Conservation (phyloP, 108 stramenopile genomes). For the Nitzschia palea region DNA sequence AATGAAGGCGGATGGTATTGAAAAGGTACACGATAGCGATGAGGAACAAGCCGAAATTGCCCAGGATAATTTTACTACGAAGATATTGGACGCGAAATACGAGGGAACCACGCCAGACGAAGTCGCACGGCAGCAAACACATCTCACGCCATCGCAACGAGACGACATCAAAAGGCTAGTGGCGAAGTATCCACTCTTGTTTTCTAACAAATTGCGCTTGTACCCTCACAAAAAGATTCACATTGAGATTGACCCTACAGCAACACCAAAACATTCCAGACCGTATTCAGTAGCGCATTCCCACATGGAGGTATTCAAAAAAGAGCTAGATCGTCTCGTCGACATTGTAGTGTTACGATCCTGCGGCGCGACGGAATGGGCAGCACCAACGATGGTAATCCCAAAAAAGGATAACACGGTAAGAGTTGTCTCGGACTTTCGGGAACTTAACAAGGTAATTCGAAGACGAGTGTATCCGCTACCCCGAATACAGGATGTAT, state of each 20-base stretch:
- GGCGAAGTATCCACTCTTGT: slow-evolving; percentile 13
- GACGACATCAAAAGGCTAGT: slow-evolving; percentile 20
- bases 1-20: slow-evolving; percentile 12
- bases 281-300: slow-evolving; percentile 22
- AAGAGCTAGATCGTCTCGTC: slow-evolving; percentile 25
- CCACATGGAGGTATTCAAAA: slow-evolving; percentile 25
- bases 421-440: slow-evolving; percentile 37
- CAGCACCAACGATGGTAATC: slow-evolving; percentile 33
- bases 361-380: slow-evolving; percentile 11
- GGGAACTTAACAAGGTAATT: slow-evolving; percentile 30
- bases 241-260: slow-evolving; percentile 25
- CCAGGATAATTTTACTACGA: background rate
- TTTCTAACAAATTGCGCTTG: slow-evolving; percentile 35
- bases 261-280: slow-evolving; percentile 23
- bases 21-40: background rate
- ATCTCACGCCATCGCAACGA: slow-evolving; percentile 25
- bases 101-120: slow-evolving; percentile 15
- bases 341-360: slow-evolving; percentile 24
- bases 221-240: slow-evolving; percentile 37
- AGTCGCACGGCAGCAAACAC: slow-evolving; percentile 31
- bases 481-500: slow-evolving; percentile 23
- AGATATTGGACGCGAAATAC: slow-evolving; percentile 44
- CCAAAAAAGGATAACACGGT: slow-evolving; percentile 39
- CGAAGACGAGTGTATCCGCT: background rate
- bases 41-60: background rate